These are phyloP conservation scores for Trypanosoma cruzi DNA, from an alignment of 208 protist species.

Conservation along the genomic window DNA sequence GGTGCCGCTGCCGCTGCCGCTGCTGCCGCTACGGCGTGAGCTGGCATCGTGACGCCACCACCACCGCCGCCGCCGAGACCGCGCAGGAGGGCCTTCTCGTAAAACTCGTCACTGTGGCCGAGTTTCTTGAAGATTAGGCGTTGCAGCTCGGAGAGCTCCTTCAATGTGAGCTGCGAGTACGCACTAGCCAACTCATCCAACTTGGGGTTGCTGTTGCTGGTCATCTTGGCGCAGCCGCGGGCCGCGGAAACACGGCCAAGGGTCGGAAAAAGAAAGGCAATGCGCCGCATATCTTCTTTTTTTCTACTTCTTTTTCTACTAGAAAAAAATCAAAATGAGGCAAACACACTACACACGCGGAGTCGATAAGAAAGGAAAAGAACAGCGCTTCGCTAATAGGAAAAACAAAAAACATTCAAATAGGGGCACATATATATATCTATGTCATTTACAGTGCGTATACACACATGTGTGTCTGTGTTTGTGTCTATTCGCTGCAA, in stretches of 20 bases:
- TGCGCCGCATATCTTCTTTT: constrained; percentile 39
- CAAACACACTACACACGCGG: neutral
- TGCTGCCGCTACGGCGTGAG: constrained; percentile 26
- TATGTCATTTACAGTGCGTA: no score
- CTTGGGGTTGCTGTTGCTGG: constrained; percentile 28
- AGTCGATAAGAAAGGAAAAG: no score
- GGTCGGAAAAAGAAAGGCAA: constrained; percentile 20
- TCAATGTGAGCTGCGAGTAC: constrained; percentile 89
- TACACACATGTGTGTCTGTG: no score
- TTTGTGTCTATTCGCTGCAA: no score
- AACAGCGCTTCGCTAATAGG: no score
- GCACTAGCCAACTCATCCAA: constrained; percentile 71
- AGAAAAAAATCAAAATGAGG: neutral
- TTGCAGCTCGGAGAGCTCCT: constrained; percentile 87
- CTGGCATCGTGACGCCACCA: constrained; percentile 35
- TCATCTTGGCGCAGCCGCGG: constrained; percentile 23
- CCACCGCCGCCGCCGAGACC: constrained; percentile 78
- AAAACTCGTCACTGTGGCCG: constrained; percentile 90
- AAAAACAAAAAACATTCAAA: no score
- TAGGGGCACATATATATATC: no score
- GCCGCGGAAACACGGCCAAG: constrained; percentile 17
- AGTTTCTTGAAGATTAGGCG: constrained; percentile 91
- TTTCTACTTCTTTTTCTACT: neutral
- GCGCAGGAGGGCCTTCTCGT: constrained; percentile 88
- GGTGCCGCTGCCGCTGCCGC: constrained; percentile 36